A percentile compares a stretch with the other conserved stretches of the same genome.
These are phyloP conservation scores for Mycena filopes DNA, from an alignment of 768 basidiomycete species.

Conservation along the genomic window DNA sequence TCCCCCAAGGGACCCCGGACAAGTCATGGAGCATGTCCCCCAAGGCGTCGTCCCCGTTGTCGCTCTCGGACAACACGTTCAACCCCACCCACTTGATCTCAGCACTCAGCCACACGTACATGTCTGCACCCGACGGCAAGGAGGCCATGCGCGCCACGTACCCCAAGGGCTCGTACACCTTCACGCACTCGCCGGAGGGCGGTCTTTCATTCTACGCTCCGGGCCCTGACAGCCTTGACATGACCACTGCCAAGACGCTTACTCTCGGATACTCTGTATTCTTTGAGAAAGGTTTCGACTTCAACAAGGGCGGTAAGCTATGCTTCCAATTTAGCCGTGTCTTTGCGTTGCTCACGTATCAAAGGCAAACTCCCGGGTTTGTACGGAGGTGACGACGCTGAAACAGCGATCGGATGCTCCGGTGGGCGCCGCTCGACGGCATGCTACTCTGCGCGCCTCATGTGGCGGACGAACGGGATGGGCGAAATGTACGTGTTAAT, in stretches of 20 bases:
- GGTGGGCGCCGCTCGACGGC: constrained; percentile 66
- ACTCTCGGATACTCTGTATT: constrained; percentile 71
- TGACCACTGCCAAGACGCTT: constrained; percentile 72
- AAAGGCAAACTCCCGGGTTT: constrained; percentile 34
- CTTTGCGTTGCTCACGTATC: background rate
- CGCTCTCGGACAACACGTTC: constrained; percentile 59
- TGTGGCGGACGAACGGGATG: constrained; percentile 70
- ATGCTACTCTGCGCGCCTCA: constrained; percentile 75
- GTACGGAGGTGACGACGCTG: constrained; percentile 65
- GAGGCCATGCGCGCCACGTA: constrained; percentile 62
- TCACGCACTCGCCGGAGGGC: constrained; percentile 56
- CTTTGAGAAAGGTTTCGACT: constrained; percentile 73
- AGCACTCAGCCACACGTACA: constrained; percentile 53
- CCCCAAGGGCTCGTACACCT: constrained; percentile 68
- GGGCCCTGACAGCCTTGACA: constrained; percentile 61
- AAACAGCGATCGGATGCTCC: constrained; percentile 64
- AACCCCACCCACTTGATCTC: constrained; percentile 51
- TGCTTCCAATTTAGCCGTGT: background rate
- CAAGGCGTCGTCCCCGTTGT: constrained; percentile 44
- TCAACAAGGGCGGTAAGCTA: constrained; percentile 73
- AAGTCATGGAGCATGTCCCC: constrained; percentile 61
- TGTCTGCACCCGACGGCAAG: constrained; percentile 61
- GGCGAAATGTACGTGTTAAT: constrained; percentile 75
- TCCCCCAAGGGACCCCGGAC: constrained; percentile 49
- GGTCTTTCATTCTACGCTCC: constrained; percentile 80